Conservation (phyloP, 225 moss, liverwort and hornwort species). For the Bryum argenteum region DNA sequence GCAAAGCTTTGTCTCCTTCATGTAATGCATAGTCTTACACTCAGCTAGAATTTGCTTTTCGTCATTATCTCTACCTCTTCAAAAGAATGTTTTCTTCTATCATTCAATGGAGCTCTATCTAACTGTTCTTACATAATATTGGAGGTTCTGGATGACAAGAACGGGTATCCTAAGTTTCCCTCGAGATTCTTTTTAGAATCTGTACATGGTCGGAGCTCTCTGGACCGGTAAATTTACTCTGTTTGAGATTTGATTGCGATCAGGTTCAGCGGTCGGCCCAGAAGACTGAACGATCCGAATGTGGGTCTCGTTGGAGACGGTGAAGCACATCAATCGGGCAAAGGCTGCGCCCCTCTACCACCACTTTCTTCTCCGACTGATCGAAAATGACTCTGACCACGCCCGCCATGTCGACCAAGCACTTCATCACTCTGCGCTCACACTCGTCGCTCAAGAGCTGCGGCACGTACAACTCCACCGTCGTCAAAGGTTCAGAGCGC, state of each 20-base stretch:
- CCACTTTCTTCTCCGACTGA: conserved; percentile 47
- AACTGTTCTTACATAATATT: no score
- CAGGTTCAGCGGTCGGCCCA: conserved; percentile 24
- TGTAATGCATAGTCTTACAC: no score
- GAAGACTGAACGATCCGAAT: neutral
- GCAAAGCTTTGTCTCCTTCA: no score
- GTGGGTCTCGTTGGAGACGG: neutral
- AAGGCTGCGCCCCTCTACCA: conserved; percentile 30
- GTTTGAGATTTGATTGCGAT: neutral
- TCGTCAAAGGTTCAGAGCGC: neutral
- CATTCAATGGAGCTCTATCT: no score
- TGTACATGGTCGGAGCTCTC: no score
- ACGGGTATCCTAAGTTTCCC: neutral
- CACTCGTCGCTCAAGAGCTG: conserved; percentile 35
- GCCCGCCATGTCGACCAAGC: conserved; percentile 15
- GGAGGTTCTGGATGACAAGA: no score
- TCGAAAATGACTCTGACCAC: conserved; percentile 19
- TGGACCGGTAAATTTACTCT: no score
- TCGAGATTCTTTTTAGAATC: neutral
- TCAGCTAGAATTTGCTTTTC: no score
- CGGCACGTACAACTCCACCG: conserved; percentile 30
- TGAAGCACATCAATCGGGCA: neutral
- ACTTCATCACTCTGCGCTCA: conserved; percentile 20
- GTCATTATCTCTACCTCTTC: no score
- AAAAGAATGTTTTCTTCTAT: no score